These are phyloP conservation scores for Primulina tabacum DNA, from an alignment of 257 asterid genomes.

Conservation along the genomic window DNA sequence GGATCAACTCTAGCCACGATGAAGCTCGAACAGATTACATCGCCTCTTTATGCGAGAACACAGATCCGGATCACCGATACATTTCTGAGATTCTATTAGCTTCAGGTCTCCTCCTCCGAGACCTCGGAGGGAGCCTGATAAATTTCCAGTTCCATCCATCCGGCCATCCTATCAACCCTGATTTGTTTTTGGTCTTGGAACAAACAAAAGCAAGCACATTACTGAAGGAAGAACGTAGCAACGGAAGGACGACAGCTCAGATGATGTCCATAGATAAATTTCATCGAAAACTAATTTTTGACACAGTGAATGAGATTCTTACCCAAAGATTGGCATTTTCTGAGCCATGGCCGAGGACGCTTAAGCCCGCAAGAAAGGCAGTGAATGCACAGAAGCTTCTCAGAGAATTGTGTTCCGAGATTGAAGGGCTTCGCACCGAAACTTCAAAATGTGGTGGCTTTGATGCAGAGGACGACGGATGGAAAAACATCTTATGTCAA, in stretches of 20 bases:
- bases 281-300: slow-evolving; percentile 73
- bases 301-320: slow-evolving; percentile 74
- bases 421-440: slow-evolving; percentile 51
- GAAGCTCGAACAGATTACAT: slow-evolving; percentile 86
- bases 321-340: slow-evolving; percentile 43
- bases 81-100: slow-evolving; percentile 84
- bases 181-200: slow-evolving; percentile 87
- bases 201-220: slow-evolving; percentile 64
- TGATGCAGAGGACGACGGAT: slow-evolving; percentile 53
- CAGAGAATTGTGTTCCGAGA: slow-evolving; percentile 67
- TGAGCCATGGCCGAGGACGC: slow-evolving; percentile 40
- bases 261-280: slow-evolving; percentile 32
- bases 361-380: slow-evolving; percentile 34
- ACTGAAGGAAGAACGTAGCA: slow-evolving; percentile 32
- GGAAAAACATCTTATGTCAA: slow-evolving; percentile 52
- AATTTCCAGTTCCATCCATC: slow-evolving; percentile 79
- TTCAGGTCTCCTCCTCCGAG: slow-evolving; percentile 90
- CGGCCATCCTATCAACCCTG: slow-evolving; percentile 86
- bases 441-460: slow-evolving; percentile 37
- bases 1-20: slow-evolving; percentile 87
- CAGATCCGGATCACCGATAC: slow-evolving; percentile 76
- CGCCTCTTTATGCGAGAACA: slow-evolving; percentile 85
- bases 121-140: slow-evolving; percentile 58
- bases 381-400: slow-evolving; percentile 76
- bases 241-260: slow-evolving; percentile 32